Evolutionary conservation across 192 early-diverging fungal genomes (phyloP).

Genomic region (Phlyctochytrium planicorne): DNA sequence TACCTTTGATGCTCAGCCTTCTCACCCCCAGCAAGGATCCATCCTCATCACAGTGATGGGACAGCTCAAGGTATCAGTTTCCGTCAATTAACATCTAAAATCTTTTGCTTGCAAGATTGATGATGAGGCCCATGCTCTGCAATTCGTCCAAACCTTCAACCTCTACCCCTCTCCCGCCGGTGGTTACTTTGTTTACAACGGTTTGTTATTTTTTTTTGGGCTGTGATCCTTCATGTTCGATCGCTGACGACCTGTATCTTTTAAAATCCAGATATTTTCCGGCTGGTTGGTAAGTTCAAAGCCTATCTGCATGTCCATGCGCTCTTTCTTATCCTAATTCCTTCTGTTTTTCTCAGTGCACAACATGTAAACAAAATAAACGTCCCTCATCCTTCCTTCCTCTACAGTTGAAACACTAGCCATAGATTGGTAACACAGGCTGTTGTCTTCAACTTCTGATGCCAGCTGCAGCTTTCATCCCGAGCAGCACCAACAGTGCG

Average conservation of each 20-base stretch:
- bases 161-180: slow-evolving; percentile 66
- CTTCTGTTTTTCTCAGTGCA: background rate
- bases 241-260: background rate
- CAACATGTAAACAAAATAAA: background rate
- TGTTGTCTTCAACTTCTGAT: too few relatives aligned
- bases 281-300: slow-evolving; percentile 22
- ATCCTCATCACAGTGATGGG: slow-evolving; percentile 85
- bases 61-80: slow-evolving; percentile 67
- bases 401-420: background rate
- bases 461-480: background rate
- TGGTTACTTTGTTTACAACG: slow-evolving; percentile 80
- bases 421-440: too few relatives aligned
- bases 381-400: too few relatives aligned
- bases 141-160: slow-evolving; percentile 86
- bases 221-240: background rate
- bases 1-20: slow-evolving; percentile 82
- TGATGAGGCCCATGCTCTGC: slow-evolving; percentile 75
- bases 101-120: slow-evolving; percentile 54
- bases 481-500: too few relatives aligned
- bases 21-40: slow-evolving; percentile 52
- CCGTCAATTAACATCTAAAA: slow-evolving; percentile 4
- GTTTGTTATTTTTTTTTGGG: slow-evolving; percentile 19
- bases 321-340: background rate
- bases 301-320: background rate
- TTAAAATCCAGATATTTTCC: slow-evolving; percentile 36